Percentiles rank a stretch among this genome's conserved stretches.
phyloP scores from a whole-genome alignment of 768 basidiomycete species.

The Mycena alexandri region DNA sequence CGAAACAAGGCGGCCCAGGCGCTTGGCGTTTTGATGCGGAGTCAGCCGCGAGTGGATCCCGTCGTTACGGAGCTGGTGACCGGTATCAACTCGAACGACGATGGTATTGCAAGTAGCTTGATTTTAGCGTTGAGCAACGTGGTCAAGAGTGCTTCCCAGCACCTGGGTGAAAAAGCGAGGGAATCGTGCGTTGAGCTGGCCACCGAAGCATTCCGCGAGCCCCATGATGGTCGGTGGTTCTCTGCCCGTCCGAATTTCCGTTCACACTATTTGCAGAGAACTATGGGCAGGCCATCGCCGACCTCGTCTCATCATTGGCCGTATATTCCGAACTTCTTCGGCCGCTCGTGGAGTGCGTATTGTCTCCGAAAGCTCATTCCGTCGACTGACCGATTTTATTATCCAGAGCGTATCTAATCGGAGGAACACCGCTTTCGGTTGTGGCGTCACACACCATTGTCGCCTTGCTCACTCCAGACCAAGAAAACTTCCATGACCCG shows the following conservation, averaged over 20 bases:
- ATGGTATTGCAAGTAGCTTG: constrained; percentile 81
- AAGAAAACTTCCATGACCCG: constrained; percentile 48
- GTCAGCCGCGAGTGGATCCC: constrained; percentile 91
- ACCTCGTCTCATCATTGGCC: constrained; percentile 73
- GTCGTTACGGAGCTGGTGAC: constrained; percentile 90
- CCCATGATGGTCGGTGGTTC: constrained; percentile 67
- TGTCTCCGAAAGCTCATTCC: not conserved
- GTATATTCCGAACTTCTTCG: constrained; percentile 72
- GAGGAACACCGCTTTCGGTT: constrained; percentile 76
- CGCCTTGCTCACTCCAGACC: constrained; percentile 64
- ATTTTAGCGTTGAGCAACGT: constrained; percentile 84
- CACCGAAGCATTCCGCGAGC: constrained; percentile 81
- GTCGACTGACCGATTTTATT: constrained; percentile 25
- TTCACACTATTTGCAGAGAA: constrained; percentile 61
- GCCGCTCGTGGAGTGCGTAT: constrained; percentile 74
- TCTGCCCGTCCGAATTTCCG: not conserved
- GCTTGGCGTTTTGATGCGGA: constrained; percentile 90
- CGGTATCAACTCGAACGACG: constrained; percentile 69
- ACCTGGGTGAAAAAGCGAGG: constrained; percentile 82
- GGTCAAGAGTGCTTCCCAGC: constrained; percentile 73
- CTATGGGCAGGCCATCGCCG: constrained; percentile 74
- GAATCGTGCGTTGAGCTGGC: constrained; percentile 83
- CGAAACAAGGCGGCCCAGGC: constrained; percentile 87
- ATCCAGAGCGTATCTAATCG: constrained; percentile 69
- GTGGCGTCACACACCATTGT: constrained; percentile 73